Conservation (phyloP, 805 yeast genomes). For the Nakazawaea wyomingensis region DNA sequence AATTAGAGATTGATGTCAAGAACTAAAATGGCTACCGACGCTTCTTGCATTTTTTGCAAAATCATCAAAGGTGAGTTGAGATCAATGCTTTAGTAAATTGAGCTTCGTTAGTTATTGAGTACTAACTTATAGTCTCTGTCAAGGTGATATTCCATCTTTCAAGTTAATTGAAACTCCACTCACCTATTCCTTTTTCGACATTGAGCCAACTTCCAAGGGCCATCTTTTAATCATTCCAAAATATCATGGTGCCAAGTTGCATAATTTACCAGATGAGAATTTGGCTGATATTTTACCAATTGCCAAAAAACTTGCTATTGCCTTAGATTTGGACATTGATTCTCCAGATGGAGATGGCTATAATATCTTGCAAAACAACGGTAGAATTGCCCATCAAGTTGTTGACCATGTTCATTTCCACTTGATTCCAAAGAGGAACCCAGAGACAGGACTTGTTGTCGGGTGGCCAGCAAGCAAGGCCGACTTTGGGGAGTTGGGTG, state of each 20-base stretch:
- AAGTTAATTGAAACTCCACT: conserved; percentile 83
- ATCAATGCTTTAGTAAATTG: too few species aligned
- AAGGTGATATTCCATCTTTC: conserved; percentile 91
- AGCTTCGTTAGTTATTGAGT: too few species aligned
- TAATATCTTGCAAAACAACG: conserved; percentile 89
- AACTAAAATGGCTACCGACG: conserved; percentile 33
- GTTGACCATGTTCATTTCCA: conserved; percentile 98
- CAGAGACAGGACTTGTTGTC: conserved; percentile 69
- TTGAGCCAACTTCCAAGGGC: conserved; percentile 87
- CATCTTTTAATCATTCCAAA: conserved; percentile 91
- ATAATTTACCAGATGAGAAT: conserved; percentile 88
- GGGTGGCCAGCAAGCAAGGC: conserved; percentile 94
- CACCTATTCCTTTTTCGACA: conserved; percentile 82
- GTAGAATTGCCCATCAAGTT: conserved; percentile 90
- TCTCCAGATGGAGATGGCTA: conserved; percentile 70
- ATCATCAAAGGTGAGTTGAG: conserved; percentile 68
- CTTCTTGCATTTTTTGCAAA: conserved; percentile 86
- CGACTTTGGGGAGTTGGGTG: conserved; percentile 66
- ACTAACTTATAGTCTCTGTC: too few species aligned
- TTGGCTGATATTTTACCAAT: conserved; percentile 82
- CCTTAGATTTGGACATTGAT: conserved; percentile 58
- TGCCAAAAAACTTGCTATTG: conserved; percentile 78
- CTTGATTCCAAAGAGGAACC: conserved; percentile 82
- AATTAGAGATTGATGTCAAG: conserved; percentile 3
- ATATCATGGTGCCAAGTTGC: conserved; percentile 88